Percentiles rank a stretch among this genome's conserved stretches.
Evolutionary conservation across 2,329 filamentous ascomycete species (phyloP).

Genomic region (Diaporthe velutina): DNA sequence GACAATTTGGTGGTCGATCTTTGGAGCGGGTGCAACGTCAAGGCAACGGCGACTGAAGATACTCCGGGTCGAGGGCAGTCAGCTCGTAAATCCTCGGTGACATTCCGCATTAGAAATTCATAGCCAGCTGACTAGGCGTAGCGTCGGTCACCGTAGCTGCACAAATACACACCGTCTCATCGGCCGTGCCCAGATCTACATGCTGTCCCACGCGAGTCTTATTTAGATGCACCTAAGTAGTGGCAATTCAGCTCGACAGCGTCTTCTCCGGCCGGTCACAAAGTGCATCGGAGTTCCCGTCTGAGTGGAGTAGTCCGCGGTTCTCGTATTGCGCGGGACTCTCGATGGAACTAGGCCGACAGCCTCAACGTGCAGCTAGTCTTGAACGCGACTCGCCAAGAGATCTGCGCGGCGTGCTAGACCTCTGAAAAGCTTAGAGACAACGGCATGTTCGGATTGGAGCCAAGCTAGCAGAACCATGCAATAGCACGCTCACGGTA

Average conservation of each 20-base stretch:
- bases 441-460: conserved; percentile 7
- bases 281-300: conserved; percentile 7
- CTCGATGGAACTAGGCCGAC: conserved; percentile 2
- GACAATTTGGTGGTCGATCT: neutral
- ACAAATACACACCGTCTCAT: neutral
- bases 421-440: neutral
- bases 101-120: neutral
- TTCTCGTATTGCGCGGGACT: conserved; percentile 16
- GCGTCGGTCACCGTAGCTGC: neutral
- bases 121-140: neutral
- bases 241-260: conserved; percentile 4
- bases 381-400: neutral
- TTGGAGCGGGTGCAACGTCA: neutral
- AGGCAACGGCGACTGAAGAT: neutral
- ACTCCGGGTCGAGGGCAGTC: neutral
- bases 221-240: neutral
- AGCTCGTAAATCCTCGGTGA: neutral
- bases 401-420: neutral
- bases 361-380: conserved; percentile 13
- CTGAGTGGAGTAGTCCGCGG: neutral
- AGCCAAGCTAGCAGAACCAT: conserved; percentile 8
- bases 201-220: neutral
- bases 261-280: neutral
- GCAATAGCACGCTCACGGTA: neutral
- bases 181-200: neutral